Conservation (phyloP, 139 green algal species). For the Volvox africanus region DNA sequence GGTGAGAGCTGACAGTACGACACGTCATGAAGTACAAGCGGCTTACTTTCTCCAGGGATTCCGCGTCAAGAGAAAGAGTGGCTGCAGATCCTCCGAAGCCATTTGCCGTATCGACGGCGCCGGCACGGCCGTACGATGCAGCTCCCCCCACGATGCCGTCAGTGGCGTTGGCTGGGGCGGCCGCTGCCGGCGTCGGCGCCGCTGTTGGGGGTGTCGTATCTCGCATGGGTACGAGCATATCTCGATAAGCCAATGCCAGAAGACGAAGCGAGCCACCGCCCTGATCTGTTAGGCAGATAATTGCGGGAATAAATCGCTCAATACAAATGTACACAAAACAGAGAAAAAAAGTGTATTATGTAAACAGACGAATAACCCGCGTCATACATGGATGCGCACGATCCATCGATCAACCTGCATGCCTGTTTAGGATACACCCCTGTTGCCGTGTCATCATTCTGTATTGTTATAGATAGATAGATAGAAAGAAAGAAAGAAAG, state of each 20-base stretch:
- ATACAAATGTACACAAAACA: no score
- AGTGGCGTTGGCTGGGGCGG: neutral
- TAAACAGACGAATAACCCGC: no score
- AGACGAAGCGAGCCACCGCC: conserved; percentile 69
- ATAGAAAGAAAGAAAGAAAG: no score
- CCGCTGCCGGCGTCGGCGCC: neutral
- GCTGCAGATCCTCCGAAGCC: neutral
- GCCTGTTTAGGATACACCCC: no score
- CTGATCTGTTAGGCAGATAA: neutral
- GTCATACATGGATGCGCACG: no score
- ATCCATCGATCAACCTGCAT: no score
- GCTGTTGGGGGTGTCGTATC: neutral
- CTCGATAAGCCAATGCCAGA: conserved; percentile 83
- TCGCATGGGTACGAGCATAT: conserved; percentile 55
- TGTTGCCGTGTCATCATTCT: no score
- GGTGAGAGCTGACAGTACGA: no score
- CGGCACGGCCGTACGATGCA: neutral
- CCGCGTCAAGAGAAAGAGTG: neutral
- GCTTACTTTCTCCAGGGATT: conserved; percentile 3
- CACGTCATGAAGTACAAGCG: no score
- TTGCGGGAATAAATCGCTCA: no score
- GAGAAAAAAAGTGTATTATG: no score
- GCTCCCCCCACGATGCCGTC: neutral
- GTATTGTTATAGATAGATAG: no score
- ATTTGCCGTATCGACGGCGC: neutral